phyloP scores from a whole-genome alignment of 495 filamentous ascomycete genomes.

The Neurospora sp. region DNA sequence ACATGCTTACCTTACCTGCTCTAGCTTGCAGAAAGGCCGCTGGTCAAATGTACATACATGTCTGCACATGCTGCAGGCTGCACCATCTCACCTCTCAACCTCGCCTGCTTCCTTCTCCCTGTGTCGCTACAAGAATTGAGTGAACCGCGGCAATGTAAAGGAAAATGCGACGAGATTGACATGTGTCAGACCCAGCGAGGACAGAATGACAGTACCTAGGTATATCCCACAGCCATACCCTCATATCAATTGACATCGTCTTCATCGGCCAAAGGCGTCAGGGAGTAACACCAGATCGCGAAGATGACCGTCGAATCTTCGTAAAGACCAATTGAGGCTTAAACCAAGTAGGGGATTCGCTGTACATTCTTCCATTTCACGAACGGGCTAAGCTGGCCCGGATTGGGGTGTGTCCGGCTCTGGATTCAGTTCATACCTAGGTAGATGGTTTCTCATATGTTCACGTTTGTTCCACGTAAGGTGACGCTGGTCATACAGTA shows the following conservation, averaged over 20 bases:
- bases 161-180: not conserved
- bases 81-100: not conserved
- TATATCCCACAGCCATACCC: not conserved
- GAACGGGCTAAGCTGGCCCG: not conserved
- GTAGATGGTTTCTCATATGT: not conserved
- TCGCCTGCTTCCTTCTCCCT: not conserved
- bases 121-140: not conserved
- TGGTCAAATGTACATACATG: not conserved
- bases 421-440: not conserved
- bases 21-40: not conserved
- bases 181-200: not conserved
- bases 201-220: not conserved
- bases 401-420: not conserved
- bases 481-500: not conserved
- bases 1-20: not conserved
- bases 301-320: not conserved
- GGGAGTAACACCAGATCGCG: not conserved
- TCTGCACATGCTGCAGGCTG: not conserved
- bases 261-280: not conserved
- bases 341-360: not conserved
- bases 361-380: not conserved
- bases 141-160: not conserved
- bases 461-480: not conserved
- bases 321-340: not conserved
- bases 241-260: not conserved